Base-by-base conservation (phyloP, 768 basidiomycete genomes). In the Lyophyllum atratum region DNA sequence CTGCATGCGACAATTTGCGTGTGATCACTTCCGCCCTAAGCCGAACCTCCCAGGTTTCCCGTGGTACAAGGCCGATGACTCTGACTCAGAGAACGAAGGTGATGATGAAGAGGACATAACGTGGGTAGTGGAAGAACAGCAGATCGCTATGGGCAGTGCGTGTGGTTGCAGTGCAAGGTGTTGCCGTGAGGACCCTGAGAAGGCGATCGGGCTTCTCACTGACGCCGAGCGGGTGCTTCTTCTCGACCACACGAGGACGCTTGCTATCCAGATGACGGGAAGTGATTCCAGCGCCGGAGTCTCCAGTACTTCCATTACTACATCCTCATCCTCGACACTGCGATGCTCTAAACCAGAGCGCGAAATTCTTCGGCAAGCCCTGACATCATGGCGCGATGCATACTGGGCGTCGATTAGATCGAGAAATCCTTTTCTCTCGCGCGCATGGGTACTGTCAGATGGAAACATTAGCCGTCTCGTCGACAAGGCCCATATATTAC, bases 281-380 rank as follows among this genome's bases (percentile, higher is more conserved):
- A n/a, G n/a, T n/a, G n/a, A n/a, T n/a, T n/a, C 11, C 29, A 31
- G 29, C 5, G 11, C 29, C 5, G 6, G 29, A 31, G n/a, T 11
- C 29, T 31, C 29, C 29, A 31, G 19, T 26, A 14, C 4, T 21
- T 26, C 11, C 48, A 26, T 21, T 31, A 3, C 26, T 28, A 21
- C 15, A 28, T 11, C 15, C 48, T 26, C 64, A 67, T 40, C 59
- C 65, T 26, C 54, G 66, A 10, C 24, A 53, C 39, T 57, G 3
- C 19, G 49, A 24, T 57, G 55, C 37, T 51, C 55, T 3, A 26
- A 43, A 34, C 31, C 55, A 19, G 49, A 57, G 28, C 14, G 49
- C 1, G 56, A 60, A 7, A 54, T 34, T 17, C 33, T 68, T 4
- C 53, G 58, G 1, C 21, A 48, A 1, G 56, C 43, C 17, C 40